Evolutionary conservation across 1,284 basidiomycete species (phyloP).

Genomic region (Peniophora sp.): DNA sequence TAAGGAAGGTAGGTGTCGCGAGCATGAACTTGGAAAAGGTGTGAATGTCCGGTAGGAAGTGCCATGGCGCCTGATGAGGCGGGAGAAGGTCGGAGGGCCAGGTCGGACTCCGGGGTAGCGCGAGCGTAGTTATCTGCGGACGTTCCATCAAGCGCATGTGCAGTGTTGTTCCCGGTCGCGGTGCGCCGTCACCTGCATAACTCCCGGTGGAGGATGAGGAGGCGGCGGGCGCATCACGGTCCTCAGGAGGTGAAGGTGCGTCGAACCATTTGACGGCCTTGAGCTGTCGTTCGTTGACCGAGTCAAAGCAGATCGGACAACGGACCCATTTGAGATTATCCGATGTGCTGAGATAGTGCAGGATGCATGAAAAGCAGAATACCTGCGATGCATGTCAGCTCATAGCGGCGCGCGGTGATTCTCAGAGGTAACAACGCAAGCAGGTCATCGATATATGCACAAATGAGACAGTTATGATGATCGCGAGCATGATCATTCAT

Average conservation of each 20-base stretch:
- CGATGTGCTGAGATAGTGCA: constrained; percentile 85
- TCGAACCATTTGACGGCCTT: constrained; percentile 88
- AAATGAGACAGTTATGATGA: too few species aligned
- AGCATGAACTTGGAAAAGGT: constrained; percentile 93
- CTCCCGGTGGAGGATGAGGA: constrained; percentile 34
- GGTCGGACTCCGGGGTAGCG: constrained; percentile 82
- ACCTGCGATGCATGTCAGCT: constrained; percentile 36
- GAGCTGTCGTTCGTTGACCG: constrained; percentile 84
- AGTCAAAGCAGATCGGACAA: constrained; percentile 96
- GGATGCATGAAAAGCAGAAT: constrained; percentile 85
- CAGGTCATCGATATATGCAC: too few species aligned
- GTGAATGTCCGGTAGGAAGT: constrained; percentile 92
- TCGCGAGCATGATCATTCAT: too few species aligned
- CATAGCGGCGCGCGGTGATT: background rate
- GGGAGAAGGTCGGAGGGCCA: constrained; percentile 94
- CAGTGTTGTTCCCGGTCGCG: constrained; percentile 47
- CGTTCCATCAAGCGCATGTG: constrained; percentile 89
- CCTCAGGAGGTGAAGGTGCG: constrained; percentile 28
- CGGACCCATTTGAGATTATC: constrained; percentile 77
- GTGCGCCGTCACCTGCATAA: constrained; percentile 21
- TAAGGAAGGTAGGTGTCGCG: constrained; percentile 81
- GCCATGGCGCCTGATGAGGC: constrained; percentile 87
- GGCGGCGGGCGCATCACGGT: constrained; percentile 28
- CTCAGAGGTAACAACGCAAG: too few species aligned
- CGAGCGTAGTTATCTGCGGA: constrained; percentile 92